Evolutionary conservation across 148 eudicot species (phyloP).

Genomic region (Limonium bicolor): DNA sequence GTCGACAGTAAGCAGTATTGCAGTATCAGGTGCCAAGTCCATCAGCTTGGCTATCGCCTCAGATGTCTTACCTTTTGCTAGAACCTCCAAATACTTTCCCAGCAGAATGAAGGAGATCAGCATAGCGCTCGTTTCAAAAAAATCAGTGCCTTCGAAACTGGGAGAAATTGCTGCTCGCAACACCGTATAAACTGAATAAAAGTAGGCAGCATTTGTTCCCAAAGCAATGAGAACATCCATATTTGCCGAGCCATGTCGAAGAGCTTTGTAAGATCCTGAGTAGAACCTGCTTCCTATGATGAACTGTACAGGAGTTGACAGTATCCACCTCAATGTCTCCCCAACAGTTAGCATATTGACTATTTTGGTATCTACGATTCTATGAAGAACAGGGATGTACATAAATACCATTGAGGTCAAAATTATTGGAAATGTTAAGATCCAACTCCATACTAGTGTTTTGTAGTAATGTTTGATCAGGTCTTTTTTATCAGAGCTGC

Average conservation of each 20-base stretch:
- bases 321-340: slow-evolving; percentile 60
- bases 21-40: slow-evolving; percentile 85
- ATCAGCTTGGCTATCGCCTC: slow-evolving; percentile 95
- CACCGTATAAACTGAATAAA: slow-evolving; percentile 71
- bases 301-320: slow-evolving; percentile 91
- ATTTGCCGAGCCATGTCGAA: slow-evolving; percentile 75
- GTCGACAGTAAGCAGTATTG: slow-evolving; percentile 46
- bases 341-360: slow-evolving; percentile 67
- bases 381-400: slow-evolving; percentile 66
- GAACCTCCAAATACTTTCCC: slow-evolving; percentile 85
- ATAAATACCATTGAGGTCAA: slow-evolving; percentile 84
- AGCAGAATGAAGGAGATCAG: slow-evolving; percentile 83
- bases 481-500: slow-evolving; percentile 44
- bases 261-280: slow-evolving; percentile 67
- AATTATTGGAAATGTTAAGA: slow-evolving; percentile 79
- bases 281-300: slow-evolving; percentile 76
- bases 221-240: slow-evolving; percentile 94
- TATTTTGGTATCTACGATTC: slow-evolving; percentile 46
- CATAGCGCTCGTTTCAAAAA: slow-evolving; percentile 93
- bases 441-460: slow-evolving; percentile 70
- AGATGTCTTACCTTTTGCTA: slow-evolving; percentile 92
- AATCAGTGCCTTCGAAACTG: slow-evolving; percentile 55
- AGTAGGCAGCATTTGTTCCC: slow-evolving; percentile 96
- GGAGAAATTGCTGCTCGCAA: slow-evolving; percentile 68
- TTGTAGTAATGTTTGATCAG: slow-evolving; percentile 47